Evolutionary conservation across 495 filamentous ascomycete genomes (phyloP), one percentile per base, ranked within the genome.

Genomic region (Lepraria neglecta): DNA sequence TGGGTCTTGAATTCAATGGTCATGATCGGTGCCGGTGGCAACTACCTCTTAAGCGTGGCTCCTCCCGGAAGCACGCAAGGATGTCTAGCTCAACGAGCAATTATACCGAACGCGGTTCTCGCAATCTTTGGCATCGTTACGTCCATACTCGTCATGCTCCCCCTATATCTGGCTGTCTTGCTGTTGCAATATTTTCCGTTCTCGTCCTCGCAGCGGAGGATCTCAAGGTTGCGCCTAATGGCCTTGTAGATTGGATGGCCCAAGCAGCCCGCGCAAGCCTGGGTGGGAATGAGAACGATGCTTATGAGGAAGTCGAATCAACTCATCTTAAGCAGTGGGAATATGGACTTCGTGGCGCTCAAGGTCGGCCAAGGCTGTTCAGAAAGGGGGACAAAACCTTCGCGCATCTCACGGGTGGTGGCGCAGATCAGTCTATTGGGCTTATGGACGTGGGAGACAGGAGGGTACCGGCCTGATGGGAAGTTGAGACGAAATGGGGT

Each of bases 1-100:
- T 56, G 54, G 54, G 9, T 56, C 38, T 40, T 56, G 35, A 56
- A 43, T 14, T 56, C 54, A 10, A 56, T 56, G 54, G 54, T 56
- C 35, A 56, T 56, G 35, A 44, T 56, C 40, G 54, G 54, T 24
- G 54, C 54, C 3, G 54, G 54, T n/a, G 54, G 54, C n/a, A 56
- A 56, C 10, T 56, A 56, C 33, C 54, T 56, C 54, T 31, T 56
- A 17, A 14, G 54, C 35, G n/a, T 35, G 1, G 54, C 54, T 42
- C 54, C 54, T 6, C 54, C 21, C 0, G 54, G 54, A 27, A 56
- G 54, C 12, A 56, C 54, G 54, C 54, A 56, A 43, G 54, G 54
- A 9, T 56, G 54, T 56, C 54, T 56, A 4, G 54, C 33, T 42
- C 54, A 15, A 56, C 54, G 54, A 15, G 54, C 54, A 42, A 2